Evolutionary conservation across 202 grass and related monocot genomes (phyloP), one percentile per base, ranked within the genome.

Genomic region (Zizania palustris): DNA sequence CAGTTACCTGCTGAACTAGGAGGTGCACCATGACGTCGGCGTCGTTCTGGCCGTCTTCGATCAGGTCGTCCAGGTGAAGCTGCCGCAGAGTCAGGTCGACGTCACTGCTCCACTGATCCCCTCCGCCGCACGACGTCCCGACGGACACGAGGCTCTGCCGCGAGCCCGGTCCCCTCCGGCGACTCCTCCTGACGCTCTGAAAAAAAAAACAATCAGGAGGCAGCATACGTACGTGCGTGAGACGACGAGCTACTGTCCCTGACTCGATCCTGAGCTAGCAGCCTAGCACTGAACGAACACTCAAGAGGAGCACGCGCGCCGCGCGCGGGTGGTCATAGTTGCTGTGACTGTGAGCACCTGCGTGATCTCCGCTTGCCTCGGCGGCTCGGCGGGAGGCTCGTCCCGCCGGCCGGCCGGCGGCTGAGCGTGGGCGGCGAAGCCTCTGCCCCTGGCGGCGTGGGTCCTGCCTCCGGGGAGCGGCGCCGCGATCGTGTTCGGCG

Each of bases 31-130:
- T 75, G 63, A 93, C 90, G 37, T 85, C 68, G 11, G 83, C 86
- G 53, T 87, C 85, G 74, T 75, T 71, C 35, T 83, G 77, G 16
- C 79, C 84, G 53, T 93, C 85, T 19, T 86, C 83, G 15, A 85
- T 71, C 0, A 93, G 80, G 46, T 91, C 84, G 6, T 78, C 88
- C 13, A 93, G 71, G 68, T 72, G 53, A 72, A 97, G 86, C 78
- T 91, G 78, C 53, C 78, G 59, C 39, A 97, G 77, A 54, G 90
- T 89, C 48, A 97, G 83, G 7, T 78, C 84, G 37, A 88, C 76
- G 16, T 97, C 88, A n/a, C 78, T 78, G 74, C 79, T 83, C 93
- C 87, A 97, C 77, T 91, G 67, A 16, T 85, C 82, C 0, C 83
- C 73, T 78, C 78, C 79, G 3, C 78, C 73, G 65, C 76, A 46